Evolutionary conservation across 129 eudicot species (phyloP), one percentile per base, ranked within the genome.

Genomic region (Cynara cardunculus): DNA sequence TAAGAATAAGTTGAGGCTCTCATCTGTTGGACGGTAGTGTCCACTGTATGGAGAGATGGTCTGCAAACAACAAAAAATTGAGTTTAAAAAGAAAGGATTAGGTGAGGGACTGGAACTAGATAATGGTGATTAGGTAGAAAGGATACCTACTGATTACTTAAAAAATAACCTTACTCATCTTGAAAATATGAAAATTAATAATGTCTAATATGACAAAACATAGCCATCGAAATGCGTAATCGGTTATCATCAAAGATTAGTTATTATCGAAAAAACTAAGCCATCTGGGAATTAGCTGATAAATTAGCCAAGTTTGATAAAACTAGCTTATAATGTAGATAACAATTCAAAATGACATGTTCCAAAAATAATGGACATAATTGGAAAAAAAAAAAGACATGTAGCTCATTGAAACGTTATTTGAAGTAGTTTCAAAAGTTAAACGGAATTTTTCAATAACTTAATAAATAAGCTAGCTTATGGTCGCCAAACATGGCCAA

Each of bases 1-100:
- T 75, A 92, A 72, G 80, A 95, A 95, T 76, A 67, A 70, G 68
- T 86, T 89, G 18, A 95, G 90, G 80, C 87, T 88, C 53, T 92
- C 97, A 31, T 90, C 97, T 8, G 96, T 90, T 76, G 99, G 99
- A 78, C 92, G 95, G 83, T 94, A 94, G 87, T 94, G 99, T 84
- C 99, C 99, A 88, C 99, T 95, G 81, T 92, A 92, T 10, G 99
- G 89, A 67, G 99, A 95, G 79, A 95, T 90, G 26, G 89, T 83
- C 99, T 95, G 88, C 16, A 84, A 69, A 44, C 56, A 9, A 82
- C 78, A 25, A 77, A 78, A 34, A 28, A 18, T 21, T 65, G 79
- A 19, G 25, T 46, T 61, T 72, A 46, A 35, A 71, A 62, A 25
- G 5, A 0, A 56, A 18, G 62, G 68, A 75, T 64, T 73, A 81